Conservation (phyloP, 75 land plant genomes). For the Picea sitchensis region DNA sequence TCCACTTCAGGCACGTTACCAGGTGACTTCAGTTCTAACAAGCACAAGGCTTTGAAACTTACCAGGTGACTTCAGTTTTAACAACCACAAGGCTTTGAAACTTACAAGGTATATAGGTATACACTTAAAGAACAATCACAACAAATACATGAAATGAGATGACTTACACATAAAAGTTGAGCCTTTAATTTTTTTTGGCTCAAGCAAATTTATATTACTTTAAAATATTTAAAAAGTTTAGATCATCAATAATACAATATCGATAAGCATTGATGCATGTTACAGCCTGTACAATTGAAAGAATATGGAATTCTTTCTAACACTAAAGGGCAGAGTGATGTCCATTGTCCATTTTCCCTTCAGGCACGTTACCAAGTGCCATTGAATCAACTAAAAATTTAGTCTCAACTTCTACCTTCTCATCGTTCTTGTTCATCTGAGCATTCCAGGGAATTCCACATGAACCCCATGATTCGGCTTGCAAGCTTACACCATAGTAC, state of each 20-base stretch:
- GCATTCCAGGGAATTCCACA: conserved; percentile 35
- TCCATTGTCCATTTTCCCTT: not conserved
- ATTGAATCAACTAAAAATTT: not conserved
- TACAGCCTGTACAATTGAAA: not conserved
- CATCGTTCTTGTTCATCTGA: not conserved
- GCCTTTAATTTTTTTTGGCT: not conserved
- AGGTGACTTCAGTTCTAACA: not conserved
- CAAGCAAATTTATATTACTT: not conserved
- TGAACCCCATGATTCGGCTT: conserved; percentile 48
- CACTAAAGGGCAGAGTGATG: conserved; percentile 1
- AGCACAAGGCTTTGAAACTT: no score
- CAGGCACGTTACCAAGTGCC: not conserved
- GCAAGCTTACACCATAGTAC: conserved; percentile 62
- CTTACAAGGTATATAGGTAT: no score
- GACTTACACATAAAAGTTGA: not conserved
- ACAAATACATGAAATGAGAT: not conserved
- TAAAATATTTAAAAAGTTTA: not conserved
- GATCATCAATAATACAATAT: not conserved
- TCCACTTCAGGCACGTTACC: not conserved
- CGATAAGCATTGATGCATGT: not conserved
- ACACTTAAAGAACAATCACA: not conserved
- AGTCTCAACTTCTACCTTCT: not conserved
- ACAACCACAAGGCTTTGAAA: no score
- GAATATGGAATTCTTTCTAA: conserved; percentile 4
- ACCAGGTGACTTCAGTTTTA: no score